Percentiles rank a stretch among this genome's conserved stretches.
Conservation (phyloP, 768 basidiomycete species). For the Tulasnella sp. region DNA sequence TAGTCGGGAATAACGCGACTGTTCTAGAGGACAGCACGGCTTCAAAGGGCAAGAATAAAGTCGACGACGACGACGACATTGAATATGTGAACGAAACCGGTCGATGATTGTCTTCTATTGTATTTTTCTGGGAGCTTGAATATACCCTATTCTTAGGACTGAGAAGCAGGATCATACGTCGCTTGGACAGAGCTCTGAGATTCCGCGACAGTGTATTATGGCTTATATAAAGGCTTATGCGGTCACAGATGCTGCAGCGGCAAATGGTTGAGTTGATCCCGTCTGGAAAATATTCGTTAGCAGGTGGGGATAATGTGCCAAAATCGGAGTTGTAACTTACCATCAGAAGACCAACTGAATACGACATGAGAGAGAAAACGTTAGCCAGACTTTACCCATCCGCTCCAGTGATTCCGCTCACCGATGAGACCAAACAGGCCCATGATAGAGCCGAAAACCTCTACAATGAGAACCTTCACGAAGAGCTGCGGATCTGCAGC, state of each 20-base stretch:
- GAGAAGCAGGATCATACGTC: background rate
- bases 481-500: slow-evolving; percentile 93
- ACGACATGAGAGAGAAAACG: background rate
- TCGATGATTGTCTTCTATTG: background rate
- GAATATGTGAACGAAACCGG: slow-evolving; percentile 36
- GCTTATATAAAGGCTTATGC: background rate
- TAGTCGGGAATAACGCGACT: slow-evolving; percentile 34
- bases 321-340: slow-evolving; percentile 43
- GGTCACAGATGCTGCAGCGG: background rate
- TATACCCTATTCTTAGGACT: background rate
- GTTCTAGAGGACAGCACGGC: background rate
- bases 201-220: background rate
- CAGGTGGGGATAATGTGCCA: background rate
- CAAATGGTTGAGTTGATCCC: slow-evolving; percentile 41
- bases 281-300: slow-evolving; percentile 33
- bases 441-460: slow-evolving; percentile 88
- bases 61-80: slow-evolving; percentile 29
- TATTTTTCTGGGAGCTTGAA: slow-evolving; percentile 7
- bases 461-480: slow-evolving; percentile 94
- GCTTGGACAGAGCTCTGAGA: background rate
- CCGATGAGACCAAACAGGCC: slow-evolving; percentile 92
- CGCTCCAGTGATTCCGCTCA: slow-evolving; percentile 40
- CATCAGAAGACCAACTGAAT: slow-evolving; percentile 75
- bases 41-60: slow-evolving; percentile 22
- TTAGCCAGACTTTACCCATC: background rate